Percentiles rank a stretch among this genome's conserved stretches.
These are phyloP conservation scores for Hippophae tibetana DNA, from an alignment of 306 rosid species.

Conservation along the genomic window DNA sequence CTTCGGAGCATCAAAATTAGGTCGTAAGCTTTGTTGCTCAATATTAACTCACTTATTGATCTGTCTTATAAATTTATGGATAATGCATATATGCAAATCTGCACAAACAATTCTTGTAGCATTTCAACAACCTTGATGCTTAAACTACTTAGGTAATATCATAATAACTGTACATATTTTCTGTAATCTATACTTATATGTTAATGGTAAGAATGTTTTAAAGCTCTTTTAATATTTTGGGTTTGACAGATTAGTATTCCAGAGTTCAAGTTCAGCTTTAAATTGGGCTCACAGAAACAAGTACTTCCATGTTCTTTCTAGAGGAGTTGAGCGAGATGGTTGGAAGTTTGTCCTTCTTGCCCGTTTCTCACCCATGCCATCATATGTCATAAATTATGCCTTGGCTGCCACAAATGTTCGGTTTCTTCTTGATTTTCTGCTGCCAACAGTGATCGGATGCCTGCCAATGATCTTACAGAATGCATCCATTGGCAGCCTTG, in stretches of 20 bases:
- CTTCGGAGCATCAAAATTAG: no score
- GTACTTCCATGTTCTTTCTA: slow-evolving; percentile 60
- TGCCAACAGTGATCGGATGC: slow-evolving; percentile 77
- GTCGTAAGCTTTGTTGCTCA: no score
- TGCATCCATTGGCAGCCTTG: slow-evolving; percentile 87
- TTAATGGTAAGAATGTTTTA: background rate
- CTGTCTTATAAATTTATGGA: no score
- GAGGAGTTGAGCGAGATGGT: slow-evolving; percentile 91
- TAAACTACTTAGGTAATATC: background rate
- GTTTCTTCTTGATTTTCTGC: slow-evolving; percentile 71
- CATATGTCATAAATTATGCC: slow-evolving; percentile 79
- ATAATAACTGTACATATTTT: background rate
- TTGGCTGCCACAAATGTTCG: slow-evolving; percentile 81
- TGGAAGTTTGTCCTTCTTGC: slow-evolving; percentile 97
- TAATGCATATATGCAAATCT: background rate
- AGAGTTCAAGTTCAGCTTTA: slow-evolving; percentile 68
- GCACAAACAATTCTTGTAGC: background rate
- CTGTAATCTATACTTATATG: background rate
- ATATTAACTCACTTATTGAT: background rate
- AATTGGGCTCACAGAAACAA: slow-evolving; percentile 73
- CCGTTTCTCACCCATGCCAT: slow-evolving; percentile 90
- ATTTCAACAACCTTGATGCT: background rate
- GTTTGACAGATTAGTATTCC: slow-evolving; percentile 54
- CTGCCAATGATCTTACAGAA: slow-evolving; percentile 93
- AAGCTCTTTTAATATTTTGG: background rate